A percentile compares a stretch with the other conserved stretches of the same genome.
Evolutionary conservation across 1,139 yeast species (phyloP).

Genomic region (Yamadazyma sp.): DNA sequence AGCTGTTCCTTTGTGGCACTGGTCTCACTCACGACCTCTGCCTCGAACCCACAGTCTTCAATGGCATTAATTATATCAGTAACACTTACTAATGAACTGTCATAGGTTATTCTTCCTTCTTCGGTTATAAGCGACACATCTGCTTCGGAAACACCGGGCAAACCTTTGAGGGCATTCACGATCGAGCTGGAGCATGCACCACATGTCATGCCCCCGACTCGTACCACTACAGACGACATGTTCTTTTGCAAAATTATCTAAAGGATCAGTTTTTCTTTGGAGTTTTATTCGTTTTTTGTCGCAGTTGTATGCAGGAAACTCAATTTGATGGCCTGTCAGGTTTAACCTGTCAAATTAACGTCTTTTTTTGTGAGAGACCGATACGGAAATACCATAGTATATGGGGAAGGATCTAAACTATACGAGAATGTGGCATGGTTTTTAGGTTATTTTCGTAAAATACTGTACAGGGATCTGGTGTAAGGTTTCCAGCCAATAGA

Average conservation of each 20-base stretch:
- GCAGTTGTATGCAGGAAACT: conserved; percentile 1
- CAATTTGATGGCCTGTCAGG: no score
- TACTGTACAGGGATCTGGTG: no score
- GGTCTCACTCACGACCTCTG: conserved; percentile 14
- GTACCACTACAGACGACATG: conserved; percentile 6
- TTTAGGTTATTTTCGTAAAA: not conserved
- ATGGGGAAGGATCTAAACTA: not conserved
- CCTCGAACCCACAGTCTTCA: conserved; percentile 45
- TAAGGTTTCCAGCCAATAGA: no score
- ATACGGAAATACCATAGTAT: not conserved
- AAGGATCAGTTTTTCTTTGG: not conserved
- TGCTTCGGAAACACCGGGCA: conserved; percentile 26
- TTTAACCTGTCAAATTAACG: not conserved
- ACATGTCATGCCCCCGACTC: conserved; percentile 40
- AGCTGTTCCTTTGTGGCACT: not conserved
- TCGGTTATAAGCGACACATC: conserved; percentile 38
- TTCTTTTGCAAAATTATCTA: not conserved
- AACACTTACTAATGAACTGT: conserved; percentile 8
- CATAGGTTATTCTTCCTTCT: conserved; percentile 30
- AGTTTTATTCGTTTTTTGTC: not conserved
- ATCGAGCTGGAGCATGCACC: conserved; percentile 36
- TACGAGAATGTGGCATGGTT: no score
- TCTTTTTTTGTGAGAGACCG: not conserved
- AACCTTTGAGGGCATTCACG: conserved; percentile 22
- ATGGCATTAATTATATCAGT: conserved; percentile 17